Evolutionary conservation across 176 grass and related monocot genomes (phyloP).

Genomic region (Oryza glaberrima): DNA sequence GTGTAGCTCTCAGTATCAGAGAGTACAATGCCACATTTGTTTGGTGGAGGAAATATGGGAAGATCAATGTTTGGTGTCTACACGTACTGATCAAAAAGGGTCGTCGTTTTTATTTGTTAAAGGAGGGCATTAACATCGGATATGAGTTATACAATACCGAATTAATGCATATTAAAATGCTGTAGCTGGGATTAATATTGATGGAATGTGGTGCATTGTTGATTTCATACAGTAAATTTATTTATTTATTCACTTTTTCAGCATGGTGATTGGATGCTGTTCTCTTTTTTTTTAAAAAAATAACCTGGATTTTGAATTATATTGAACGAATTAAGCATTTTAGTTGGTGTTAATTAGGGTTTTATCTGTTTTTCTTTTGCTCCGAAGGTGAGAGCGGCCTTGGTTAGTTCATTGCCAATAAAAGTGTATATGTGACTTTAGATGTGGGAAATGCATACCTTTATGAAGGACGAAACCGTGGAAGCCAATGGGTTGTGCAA

Average conservation of each 20-base stretch:
- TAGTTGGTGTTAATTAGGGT: neutral
- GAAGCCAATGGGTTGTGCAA: neutral
- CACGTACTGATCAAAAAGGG: neutral
- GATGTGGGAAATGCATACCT: neutral
- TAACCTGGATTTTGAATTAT: neutral
- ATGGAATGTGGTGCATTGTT: neutral
- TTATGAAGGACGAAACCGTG: neutral
- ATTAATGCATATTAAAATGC: neutral
- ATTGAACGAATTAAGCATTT: neutral
- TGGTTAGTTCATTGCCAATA: neutral
- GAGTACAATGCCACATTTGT: neutral
- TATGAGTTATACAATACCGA: neutral
- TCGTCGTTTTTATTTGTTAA: too few relatives aligned
- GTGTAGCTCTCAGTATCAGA: neutral
- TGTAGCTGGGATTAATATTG: neutral
- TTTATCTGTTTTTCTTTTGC: neutral
- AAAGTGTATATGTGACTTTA: conserved; percentile 3
- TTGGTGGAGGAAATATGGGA: neutral
- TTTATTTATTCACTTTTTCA: neutral
- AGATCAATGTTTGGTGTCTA: neutral
- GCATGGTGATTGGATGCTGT: neutral
- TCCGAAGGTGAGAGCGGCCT: neutral
- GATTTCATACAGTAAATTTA: conserved; percentile 6
- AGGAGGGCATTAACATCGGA: neutral
- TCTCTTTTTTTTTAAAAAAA: neutral